Evolutionary conservation across 2,329 filamentous ascomycete species (phyloP).

Genomic region (Sarocladiaceae sp.): DNA sequence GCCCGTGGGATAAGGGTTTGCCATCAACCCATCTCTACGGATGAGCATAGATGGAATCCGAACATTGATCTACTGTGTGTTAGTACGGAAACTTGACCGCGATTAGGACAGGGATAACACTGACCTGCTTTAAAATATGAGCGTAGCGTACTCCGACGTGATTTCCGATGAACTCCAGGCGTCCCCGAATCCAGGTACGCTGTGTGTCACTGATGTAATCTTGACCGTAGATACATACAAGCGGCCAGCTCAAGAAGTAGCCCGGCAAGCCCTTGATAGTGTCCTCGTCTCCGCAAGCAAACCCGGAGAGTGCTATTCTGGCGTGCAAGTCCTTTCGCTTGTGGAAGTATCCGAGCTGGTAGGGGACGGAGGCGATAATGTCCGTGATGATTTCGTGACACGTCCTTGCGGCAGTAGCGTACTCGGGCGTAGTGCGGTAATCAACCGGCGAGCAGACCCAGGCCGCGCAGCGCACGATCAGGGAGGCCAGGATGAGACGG

Average conservation of each 20-base stretch:
- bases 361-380: conserved; percentile 58
- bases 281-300: conserved; percentile 46
- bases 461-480: conserved; percentile 55
- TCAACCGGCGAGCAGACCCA: conserved; percentile 58
- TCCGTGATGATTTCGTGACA: conserved; percentile 52
- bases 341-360: conserved; percentile 55
- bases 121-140: conserved; percentile 49
- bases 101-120: conserved; percentile 15
- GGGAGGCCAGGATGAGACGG: conserved; percentile 49
- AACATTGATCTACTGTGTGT: conserved; percentile 42
- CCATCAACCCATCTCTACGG: conserved; percentile 46
- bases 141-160: conserved; percentile 57
- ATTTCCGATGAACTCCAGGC: conserved; percentile 50
- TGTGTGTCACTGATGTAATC: conserved; percentile 58
- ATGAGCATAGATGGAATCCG: conserved; percentile 62
- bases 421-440: conserved; percentile 59
- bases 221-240: conserved; percentile 48
- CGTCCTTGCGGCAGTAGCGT: conserved; percentile 48
- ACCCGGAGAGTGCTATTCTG: conserved; percentile 37
- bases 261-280: conserved; percentile 49
- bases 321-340: conserved; percentile 37
- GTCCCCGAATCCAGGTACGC: conserved; percentile 49
- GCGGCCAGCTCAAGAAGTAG: conserved; percentile 56
- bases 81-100: conserved; percentile 9
- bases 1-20: conserved; percentile 35